A percentile compares a stretch with the other conserved stretches of the same genome.
phyloP scores from a whole-genome alignment of 2,329 filamentous ascomycete species.

The Fusarium anthophilum region DNA sequence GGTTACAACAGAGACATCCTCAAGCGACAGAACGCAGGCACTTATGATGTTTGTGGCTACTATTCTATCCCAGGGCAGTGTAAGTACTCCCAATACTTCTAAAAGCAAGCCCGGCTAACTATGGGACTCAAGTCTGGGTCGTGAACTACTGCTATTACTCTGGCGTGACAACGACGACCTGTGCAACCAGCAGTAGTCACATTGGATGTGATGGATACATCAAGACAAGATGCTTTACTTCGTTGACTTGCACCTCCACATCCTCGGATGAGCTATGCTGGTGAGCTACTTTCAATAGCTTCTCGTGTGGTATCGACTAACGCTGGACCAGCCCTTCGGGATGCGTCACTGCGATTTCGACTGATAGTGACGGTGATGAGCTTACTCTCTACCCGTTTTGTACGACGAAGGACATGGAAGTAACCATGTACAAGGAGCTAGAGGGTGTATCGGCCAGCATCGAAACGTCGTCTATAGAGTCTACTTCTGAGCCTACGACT shows the following conservation, averaged over 20 bases:
- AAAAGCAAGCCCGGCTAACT: background rate
- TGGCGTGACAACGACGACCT: background rate
- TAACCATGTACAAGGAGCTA: background rate
- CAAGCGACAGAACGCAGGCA: background rate
- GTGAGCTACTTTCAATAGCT: fast-evolving
- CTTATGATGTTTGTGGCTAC: background rate
- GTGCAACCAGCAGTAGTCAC: background rate
- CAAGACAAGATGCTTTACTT: background rate
- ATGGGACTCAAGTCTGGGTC: background rate
- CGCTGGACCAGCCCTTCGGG: background rate
- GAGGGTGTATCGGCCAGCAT: background rate
- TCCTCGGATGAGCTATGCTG: background rate
- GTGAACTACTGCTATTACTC: background rate
- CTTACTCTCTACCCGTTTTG: background rate
- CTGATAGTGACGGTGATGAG: background rate
- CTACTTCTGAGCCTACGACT: background rate
- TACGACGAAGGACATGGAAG: background rate
- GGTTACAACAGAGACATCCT: background rate
- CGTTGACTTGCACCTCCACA: background rate
- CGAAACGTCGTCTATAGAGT: background rate
- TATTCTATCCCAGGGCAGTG: background rate
- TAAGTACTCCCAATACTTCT: background rate
- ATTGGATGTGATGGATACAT: background rate
- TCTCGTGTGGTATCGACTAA: background rate
- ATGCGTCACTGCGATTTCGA: background rate